Conservation (phyloP, 768 basidiomycete genomes). For the Crassisporium funariophilum region DNA sequence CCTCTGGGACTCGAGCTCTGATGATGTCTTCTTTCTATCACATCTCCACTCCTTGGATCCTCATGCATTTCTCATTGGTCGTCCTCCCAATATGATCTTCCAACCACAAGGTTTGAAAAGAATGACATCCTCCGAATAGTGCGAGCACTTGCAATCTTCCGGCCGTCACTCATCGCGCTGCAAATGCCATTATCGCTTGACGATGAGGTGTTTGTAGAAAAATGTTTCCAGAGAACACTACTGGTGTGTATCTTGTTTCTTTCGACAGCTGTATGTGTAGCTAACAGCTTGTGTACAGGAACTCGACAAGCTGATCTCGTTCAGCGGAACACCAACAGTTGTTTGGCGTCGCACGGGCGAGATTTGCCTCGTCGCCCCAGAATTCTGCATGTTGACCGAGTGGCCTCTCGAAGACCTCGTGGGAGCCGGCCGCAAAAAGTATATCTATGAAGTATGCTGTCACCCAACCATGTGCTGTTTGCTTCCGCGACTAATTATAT, state of each 20-base stretch:
- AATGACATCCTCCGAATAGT: constrained; percentile 94
- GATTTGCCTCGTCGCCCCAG: constrained; percentile 94
- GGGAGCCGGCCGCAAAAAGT: constrained; percentile 49
- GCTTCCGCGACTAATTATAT: constrained; percentile 4
- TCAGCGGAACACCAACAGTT: constrained; percentile 95
- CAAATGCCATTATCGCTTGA: constrained; percentile 98
- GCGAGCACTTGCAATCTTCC: constrained; percentile 89
- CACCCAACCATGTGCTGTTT: not conserved
- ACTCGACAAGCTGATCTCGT: constrained; percentile 95
- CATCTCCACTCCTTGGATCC: constrained; percentile 17
- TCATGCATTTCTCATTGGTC: constrained; percentile 14
- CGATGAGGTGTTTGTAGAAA: constrained; percentile 95
- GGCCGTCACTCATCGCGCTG: constrained; percentile 95
- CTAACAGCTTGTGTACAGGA: constrained; percentile 54
- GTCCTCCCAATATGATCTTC: constrained; percentile 17
- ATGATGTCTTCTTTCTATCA: constrained; percentile 28
- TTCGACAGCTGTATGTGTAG: constrained; percentile 8
- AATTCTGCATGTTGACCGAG: constrained; percentile 93
- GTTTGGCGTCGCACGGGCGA: constrained; percentile 99
- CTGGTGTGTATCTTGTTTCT: constrained; percentile 57
- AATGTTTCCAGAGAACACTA: constrained; percentile 91
- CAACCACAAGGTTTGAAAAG: constrained; percentile 81
- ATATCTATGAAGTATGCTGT: constrained; percentile 62
- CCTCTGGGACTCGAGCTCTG: constrained; percentile 46
- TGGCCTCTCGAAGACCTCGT: constrained; percentile 86